Evolutionary conservation across 176 grass and related monocot species (phyloP).

Genomic region (Rhynchospora pubera): DNA sequence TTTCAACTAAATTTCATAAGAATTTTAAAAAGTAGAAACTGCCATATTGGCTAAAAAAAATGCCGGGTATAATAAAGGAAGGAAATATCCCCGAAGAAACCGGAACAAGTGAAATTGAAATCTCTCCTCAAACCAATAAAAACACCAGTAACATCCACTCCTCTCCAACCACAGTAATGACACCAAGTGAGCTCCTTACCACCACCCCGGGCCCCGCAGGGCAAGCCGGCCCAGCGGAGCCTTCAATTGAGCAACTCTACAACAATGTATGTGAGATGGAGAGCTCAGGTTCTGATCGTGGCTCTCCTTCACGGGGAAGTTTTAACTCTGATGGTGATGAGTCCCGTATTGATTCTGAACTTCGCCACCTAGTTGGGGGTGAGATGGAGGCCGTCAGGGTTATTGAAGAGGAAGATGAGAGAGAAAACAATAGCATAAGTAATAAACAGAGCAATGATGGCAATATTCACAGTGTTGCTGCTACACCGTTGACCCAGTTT

Average conservation of each 20-base stretch:
- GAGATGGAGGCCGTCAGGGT: slow-evolving; percentile 94
- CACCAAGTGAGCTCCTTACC: slow-evolving; percentile 49
- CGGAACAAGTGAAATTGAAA: slow-evolving; percentile 18
- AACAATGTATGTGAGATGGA: slow-evolving; percentile 95
- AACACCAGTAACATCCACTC: slow-evolving; percentile 24
- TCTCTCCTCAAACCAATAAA: slow-evolving; percentile 48
- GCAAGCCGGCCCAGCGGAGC: slow-evolving; percentile 31
- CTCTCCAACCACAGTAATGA: slow-evolving; percentile 32
- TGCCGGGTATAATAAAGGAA: slow-evolving; percentile 80
- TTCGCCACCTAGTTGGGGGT: slow-evolving; percentile 87
- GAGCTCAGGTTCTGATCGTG: slow-evolving; percentile 64
- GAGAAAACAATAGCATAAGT: neutral
- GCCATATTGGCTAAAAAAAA: slow-evolving; percentile 18
- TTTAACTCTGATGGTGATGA: slow-evolving; percentile 84
- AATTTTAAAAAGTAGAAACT: neutral
- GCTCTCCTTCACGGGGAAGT: slow-evolving; percentile 55
- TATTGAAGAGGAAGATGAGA: slow-evolving; percentile 65
- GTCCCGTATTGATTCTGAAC: slow-evolving; percentile 87
- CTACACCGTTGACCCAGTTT: slow-evolving; percentile 35
- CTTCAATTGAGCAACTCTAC: slow-evolving; percentile 90
- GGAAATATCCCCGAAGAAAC: slow-evolving; percentile 27
- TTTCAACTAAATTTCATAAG: neutral
- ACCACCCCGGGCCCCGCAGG: slow-evolving; percentile 31
- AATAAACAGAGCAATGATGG: slow-evolving; percentile 13
- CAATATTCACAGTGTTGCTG: neutral